Evolutionary conservation across 164 flowering plant species (phyloP).

Genomic region (Annona squamosa): DNA sequence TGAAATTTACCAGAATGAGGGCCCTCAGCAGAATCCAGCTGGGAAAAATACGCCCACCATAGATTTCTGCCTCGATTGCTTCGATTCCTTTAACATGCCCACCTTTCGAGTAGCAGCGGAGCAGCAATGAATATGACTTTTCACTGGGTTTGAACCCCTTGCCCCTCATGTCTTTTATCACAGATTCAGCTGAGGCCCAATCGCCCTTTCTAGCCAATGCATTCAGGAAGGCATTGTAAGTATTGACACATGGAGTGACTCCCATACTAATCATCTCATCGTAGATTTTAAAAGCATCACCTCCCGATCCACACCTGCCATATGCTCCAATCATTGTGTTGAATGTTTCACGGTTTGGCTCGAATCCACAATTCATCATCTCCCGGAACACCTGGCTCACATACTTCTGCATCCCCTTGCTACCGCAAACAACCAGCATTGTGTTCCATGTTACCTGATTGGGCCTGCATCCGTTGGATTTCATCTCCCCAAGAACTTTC

Average conservation of each 20-base stretch:
- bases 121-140: slow-evolving; percentile 74
- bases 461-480: slow-evolving; percentile 55
- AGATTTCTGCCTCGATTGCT: slow-evolving; percentile 52
- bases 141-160: slow-evolving; percentile 81
- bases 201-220: slow-evolving; percentile 74
- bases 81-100: slow-evolving; percentile 53
- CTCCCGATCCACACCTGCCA: slow-evolving; percentile 69
- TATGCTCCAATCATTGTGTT: slow-evolving; percentile 77
- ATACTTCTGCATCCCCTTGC: slow-evolving; percentile 52
- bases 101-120: slow-evolving; percentile 69
- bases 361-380: slow-evolving; percentile 90
- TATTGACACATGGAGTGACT: slow-evolving; percentile 63
- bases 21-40: slow-evolving; percentile 85
- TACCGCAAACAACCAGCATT: slow-evolving; percentile 74
- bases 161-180: slow-evolving; percentile 58
- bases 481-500: slow-evolving; percentile 64
- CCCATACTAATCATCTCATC: slow-evolving; percentile 73
- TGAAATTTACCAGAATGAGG: slow-evolving; percentile 64
- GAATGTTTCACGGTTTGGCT: slow-evolving; percentile 83
- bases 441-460: slow-evolving; percentile 91
- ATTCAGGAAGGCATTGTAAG: slow-evolving; percentile 80
- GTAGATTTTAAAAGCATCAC: slow-evolving; percentile 24
- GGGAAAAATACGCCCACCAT: slow-evolving; percentile 57
- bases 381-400: slow-evolving; percentile 58
- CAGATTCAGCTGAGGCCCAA: slow-evolving; percentile 67